Evolutionary conservation across 2,329 filamentous ascomycete species (phyloP), one percentile per base, ranked within the genome.

Genomic region (Ophiosphaerella narmari): DNA sequence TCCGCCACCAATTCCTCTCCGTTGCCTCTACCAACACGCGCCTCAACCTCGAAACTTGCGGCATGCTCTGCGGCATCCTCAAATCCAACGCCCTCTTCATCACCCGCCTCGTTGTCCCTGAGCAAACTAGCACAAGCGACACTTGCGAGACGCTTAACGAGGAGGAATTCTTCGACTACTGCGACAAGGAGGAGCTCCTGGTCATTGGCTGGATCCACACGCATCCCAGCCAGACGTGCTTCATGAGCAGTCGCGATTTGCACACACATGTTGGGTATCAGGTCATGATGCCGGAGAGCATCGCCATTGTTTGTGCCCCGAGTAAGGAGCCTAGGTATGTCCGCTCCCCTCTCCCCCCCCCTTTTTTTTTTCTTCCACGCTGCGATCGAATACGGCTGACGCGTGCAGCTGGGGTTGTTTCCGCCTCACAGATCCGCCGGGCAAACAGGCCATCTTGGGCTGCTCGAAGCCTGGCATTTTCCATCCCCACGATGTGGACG

Each of bases 121-220:
- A 96, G 66, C 94, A 99, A 71, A 88, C 86, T 45, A 88, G 88
- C 65, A 97, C 93, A 0, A 86, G 88, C 2, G 93, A 99, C 68
- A 97, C 94, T 0, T 99, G 94, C 72, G 93, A 97, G 74, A 97
- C 91, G 16, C 85, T 91, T 40, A 94, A 97, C 59, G 91, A 96
- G 71, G 83, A 84, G 26, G 85, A 86, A 0, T 81, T 97, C 24
- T 92, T 97, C 62, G 91, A 96, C 48, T 97, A 93, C 71, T 95
- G 92, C 67, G 89, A 94, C 63, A 81, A 80, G 5, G 85, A 96
- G 66, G 89, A 95, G 53, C 75, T 97, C 32, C 84, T 96, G 72
- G 86, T 96, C 45, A 81, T 96, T 5, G 93, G 93, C 34, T 99
- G 94, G 94, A 99, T 99, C 54, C 94, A 99, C 70, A 99, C 94